Conservation (phyloP, 2,329 filamentous ascomycete genomes). For the Piedraia hortae region DNA sequence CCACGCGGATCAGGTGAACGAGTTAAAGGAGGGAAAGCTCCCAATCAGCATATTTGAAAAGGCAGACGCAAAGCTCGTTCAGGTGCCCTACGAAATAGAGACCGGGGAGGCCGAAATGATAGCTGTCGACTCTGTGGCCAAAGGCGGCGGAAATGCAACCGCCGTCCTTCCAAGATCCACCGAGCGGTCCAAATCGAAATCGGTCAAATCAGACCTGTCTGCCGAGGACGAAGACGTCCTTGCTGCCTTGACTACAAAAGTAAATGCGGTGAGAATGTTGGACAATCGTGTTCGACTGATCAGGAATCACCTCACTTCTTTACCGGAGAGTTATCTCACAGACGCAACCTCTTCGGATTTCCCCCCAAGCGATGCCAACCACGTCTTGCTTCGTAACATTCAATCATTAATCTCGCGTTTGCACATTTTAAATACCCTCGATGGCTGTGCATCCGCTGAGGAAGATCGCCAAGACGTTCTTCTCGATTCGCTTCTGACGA, state of each 20-base stretch:
- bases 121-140: conserved; percentile 74
- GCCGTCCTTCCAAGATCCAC: conserved; percentile 16
- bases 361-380: conserved; percentile 20
- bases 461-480: conserved; percentile 65
- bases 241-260: conserved; percentile 50
- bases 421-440: too few relatives aligned
- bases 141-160: conserved; percentile 55
- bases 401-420: conserved; percentile 64
- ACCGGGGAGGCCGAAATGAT: conserved; percentile 97
- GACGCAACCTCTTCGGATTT: conserved; percentile 14
- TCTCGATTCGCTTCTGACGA: conserved; percentile 47
- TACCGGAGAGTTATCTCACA: conserved; percentile 37
- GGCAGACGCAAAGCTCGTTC: conserved; percentile 48
- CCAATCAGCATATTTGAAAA: conserved; percentile 78
- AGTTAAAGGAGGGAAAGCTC: conserved; percentile 44
- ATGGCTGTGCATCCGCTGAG: too few relatives aligned
- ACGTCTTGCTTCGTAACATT: conserved; percentile 62
- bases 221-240: conserved; percentile 38
- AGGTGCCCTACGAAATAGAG: conserved; percentile 67
- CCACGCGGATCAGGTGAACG: conserved; percentile 33
- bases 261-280: conserved; percentile 84
- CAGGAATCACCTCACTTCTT: conserved; percentile 41
- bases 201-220: conserved; percentile 20
- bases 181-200: conserved; percentile 6
- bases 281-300: conserved; percentile 30